phyloP scores from a whole-genome alignment of 163 green algal genomes.

The Prototheca wickerhamii region DNA sequence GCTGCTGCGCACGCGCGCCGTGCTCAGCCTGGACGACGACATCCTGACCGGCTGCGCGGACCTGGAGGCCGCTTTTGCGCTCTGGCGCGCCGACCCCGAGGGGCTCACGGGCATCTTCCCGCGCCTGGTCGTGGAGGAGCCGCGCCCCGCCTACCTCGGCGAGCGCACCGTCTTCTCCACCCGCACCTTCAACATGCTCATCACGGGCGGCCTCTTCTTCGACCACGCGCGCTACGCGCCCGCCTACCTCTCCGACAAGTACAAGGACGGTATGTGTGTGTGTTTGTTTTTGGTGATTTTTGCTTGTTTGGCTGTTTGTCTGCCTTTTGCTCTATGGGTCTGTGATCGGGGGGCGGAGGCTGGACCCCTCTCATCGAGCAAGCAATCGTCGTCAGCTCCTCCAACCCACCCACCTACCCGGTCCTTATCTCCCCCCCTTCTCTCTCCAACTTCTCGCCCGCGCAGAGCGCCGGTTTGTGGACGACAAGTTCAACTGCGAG shows the following conservation, averaged over 20 bases:
- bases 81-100: conserved; percentile 22
- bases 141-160: conserved; percentile 22
- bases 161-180: conserved; percentile 1
- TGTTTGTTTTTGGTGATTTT: no score
- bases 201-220: conserved; percentile 39
- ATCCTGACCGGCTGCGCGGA: conserved; percentile 32
- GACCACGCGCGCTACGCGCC: conserved; percentile 17
- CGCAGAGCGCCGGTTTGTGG: background rate
- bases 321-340: no score
- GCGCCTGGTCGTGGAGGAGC: conserved; percentile 19
- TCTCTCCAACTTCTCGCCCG: no score
- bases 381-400: no score
- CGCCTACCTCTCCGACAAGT: conserved; percentile 8
- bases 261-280: conserved; percentile 26
- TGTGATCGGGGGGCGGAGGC: no score
- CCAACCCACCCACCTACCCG: no score
- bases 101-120: conserved; percentile 44
- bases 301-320: no score
- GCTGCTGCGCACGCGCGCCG: conserved; percentile 7
- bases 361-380: no score
- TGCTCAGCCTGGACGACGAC: conserved; percentile 47
- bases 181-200: conserved; percentile 27
- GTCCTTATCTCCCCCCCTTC: background rate
- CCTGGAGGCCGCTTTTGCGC: conserved; percentile 31
- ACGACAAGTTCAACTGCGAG: conserved; percentile 39